Percentiles rank a stretch among this genome's conserved stretches.
Conservation (phyloP, 805 yeast genomes). For the Starmerella kuoi region DNA sequence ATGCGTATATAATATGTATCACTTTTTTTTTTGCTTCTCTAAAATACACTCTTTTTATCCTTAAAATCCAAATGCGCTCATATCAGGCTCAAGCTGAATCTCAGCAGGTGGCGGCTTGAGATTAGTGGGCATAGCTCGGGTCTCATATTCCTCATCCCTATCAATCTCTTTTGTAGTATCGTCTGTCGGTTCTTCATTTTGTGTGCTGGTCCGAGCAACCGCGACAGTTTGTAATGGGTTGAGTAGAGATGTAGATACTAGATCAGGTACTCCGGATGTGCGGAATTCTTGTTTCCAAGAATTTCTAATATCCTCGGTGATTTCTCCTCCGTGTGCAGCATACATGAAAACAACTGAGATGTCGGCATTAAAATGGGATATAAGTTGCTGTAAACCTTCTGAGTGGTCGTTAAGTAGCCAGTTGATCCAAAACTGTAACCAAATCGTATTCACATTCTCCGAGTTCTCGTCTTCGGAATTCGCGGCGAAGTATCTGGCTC, state of each 20-base stretch:
- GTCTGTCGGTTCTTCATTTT: background rate
- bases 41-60: slow-evolving; percentile 6
- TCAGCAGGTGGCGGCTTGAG: slow-evolving; percentile 37
- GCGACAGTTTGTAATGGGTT: too few relatives aligned
- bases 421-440: slow-evolving; percentile 8
- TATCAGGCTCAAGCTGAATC: slow-evolving; percentile 59
- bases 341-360: background rate
- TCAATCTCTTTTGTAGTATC: background rate
- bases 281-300: too few relatives aligned
- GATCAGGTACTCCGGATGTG: too few relatives aligned
- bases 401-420: slow-evolving; percentile 23
- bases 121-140: slow-evolving; percentile 28
- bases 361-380: background rate
- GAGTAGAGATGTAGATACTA: too few relatives aligned
- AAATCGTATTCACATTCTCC: background rate
- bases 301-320: too few relatives aligned
- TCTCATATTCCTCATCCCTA: slow-evolving; percentile 32
- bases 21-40: too few relatives aligned
- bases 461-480: background rate
- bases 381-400: background rate
- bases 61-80: slow-evolving; percentile 57
- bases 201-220: too few relatives aligned
- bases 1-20: too few relatives aligned
- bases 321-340: background rate
- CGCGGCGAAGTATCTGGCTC: slow-evolving; percentile 16